Percentiles rank a stretch among this genome's conserved stretches.
These are phyloP conservation scores for Boletus rubroflammeus DNA, from an alignment of 768 basidiomycete species.

Conservation along the genomic window DNA sequence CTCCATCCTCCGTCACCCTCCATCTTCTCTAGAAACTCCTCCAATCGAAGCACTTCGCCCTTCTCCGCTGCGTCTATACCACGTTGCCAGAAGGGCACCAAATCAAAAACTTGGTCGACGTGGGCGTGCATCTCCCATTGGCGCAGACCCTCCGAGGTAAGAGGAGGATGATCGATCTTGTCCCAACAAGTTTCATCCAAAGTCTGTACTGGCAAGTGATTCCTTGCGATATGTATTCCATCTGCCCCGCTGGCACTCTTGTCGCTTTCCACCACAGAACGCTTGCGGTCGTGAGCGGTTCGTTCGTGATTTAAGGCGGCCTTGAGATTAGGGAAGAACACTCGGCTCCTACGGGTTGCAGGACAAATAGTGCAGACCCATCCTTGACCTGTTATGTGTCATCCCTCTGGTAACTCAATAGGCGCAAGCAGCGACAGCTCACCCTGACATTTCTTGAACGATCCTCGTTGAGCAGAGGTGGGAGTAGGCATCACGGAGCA, in stretches of 20 bases:
- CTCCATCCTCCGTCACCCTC: constrained; percentile 34
- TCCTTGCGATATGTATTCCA: background rate
- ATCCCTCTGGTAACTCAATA: background rate
- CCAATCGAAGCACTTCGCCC: constrained; percentile 41
- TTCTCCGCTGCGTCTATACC: constrained; percentile 46
- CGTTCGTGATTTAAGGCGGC: constrained; percentile 34
- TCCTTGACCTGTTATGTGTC: constrained; percentile 25
- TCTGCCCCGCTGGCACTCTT: background rate
- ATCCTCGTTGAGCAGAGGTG: constrained; percentile 17
- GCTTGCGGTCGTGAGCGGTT: constrained; percentile 17
- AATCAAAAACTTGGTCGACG: constrained; percentile 46
- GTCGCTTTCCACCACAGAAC: constrained; percentile 2
- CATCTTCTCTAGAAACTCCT: constrained; percentile 44
- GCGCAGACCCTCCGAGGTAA: constrained; percentile 28
- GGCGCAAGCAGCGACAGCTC: background rate
- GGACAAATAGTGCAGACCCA: constrained; percentile 36
- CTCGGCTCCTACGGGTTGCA: constrained; percentile 14
- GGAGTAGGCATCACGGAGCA: constrained; percentile 21
- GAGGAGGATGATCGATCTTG: constrained; percentile 28
- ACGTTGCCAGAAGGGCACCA: constrained; percentile 53
- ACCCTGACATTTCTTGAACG: constrained; percentile 23
- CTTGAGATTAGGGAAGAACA: constrained; percentile 24
- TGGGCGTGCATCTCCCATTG: constrained; percentile 31
- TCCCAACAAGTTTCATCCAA: constrained; percentile 28
- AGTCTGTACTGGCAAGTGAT: constrained; percentile 7